Conservation (phyloP, 164 flowering plant genomes). For the Umbellularia californica region DNA sequence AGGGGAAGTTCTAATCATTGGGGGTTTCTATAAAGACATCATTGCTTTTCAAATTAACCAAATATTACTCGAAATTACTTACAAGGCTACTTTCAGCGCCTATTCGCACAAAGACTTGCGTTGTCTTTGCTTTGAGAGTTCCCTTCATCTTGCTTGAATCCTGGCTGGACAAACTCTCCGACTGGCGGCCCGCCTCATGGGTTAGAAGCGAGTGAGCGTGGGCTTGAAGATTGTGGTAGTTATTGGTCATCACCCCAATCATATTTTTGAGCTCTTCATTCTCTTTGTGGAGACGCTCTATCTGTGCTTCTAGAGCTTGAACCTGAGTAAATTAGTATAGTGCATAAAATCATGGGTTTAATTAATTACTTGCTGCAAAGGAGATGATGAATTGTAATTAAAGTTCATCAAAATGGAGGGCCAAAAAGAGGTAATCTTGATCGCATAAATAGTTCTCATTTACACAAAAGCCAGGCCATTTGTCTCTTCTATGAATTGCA, state of each 20-base stretch:
- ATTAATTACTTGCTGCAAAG: neutral
- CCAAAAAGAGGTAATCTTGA: neutral
- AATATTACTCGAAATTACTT: neutral
- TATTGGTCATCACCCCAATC: slow-evolving; percentile 18
- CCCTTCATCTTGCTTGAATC: slow-evolving; percentile 12
- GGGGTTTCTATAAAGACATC: too few species aligned
- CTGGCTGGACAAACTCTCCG: neutral
- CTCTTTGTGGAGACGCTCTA: slow-evolving; percentile 23
- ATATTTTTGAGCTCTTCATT: slow-evolving; percentile 22
- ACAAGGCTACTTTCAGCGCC: slow-evolving; percentile 27
- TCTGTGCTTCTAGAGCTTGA: slow-evolving; percentile 16
- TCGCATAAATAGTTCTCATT: neutral
- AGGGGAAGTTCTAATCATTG: neutral
- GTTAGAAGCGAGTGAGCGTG: neutral
- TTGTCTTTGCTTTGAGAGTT: slow-evolving; percentile 1
- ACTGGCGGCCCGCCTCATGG: neutral
- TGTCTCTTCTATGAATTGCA: neutral
- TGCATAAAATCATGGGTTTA: neutral
- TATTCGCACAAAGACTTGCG: slow-evolving; percentile 21
- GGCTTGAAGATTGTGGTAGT: slow-evolving; percentile 22
- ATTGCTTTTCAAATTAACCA: neutral
- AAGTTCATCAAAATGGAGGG: too few species aligned
- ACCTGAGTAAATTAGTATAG: slow-evolving; percentile 7
- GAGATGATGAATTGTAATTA: too few species aligned
- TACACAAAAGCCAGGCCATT: neutral